Conservation (phyloP, 805 yeast genomes). For the Myxozyma vanderwaltii region DNA sequence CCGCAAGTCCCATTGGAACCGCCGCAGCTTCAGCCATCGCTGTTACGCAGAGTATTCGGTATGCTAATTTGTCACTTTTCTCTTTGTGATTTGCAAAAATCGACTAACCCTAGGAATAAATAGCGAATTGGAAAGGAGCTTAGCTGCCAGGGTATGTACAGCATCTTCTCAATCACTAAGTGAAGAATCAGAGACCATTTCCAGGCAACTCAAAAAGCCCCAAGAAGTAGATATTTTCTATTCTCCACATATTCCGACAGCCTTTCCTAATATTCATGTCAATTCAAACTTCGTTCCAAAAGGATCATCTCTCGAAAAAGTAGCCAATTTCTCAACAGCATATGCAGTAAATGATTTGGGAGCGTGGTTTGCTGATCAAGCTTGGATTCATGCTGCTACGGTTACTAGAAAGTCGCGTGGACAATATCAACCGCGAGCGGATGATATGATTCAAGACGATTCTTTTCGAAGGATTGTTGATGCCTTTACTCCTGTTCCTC, state of each 20-base stretch:
- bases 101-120: too few species aligned
- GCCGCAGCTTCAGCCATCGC: not conserved
- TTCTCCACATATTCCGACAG: not conserved
- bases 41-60: not conserved
- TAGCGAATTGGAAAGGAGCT: not conserved
- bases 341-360: not conserved
- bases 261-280: not conserved
- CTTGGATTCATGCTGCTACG: not conserved
- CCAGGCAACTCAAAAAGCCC: not conserved
- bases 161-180: not conserved
- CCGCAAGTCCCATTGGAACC: not conserved
- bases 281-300: not conserved
- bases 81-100: too few species aligned
- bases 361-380: not conserved
- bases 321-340: not conserved
- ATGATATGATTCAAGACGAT: too few species aligned
- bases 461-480: too few species aligned
- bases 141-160: not conserved
- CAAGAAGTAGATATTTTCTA: too few species aligned
- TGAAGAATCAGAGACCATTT: not conserved
- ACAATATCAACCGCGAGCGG: not conserved
- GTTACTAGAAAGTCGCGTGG: not conserved
- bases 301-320: not conserved
- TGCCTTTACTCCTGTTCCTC: not conserved
- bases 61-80: too few species aligned